Conservation (phyloP, 179 eudicot genomes). For the Silene coronaria region DNA sequence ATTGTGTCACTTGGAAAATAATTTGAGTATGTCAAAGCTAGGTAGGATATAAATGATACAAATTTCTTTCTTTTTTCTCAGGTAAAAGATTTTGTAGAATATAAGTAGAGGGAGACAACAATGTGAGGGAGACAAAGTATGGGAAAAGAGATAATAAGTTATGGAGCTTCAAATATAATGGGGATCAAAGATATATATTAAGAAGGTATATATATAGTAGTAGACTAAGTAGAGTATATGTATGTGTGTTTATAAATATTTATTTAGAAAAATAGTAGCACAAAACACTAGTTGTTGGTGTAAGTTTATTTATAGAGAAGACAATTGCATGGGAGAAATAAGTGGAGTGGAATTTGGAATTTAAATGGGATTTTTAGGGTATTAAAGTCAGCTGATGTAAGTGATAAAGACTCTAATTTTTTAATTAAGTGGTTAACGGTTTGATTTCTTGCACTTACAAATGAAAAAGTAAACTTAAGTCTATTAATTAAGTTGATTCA, state of each 20-base stretch:
- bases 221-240: not conserved
- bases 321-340: constrained; percentile 39
- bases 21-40: not conserved
- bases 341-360: constrained; percentile 26
- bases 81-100: too few species aligned
- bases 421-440: too few species aligned
- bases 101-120: not conserved
- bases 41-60: not conserved
- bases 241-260: not conserved
- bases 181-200: not conserved
- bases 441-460: too few species aligned
- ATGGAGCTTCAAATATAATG: not conserved
- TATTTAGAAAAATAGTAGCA: not conserved
- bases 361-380: constrained; percentile 24
- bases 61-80: too few species aligned
- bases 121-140: constrained; percentile 26
- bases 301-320: constrained; percentile 9
- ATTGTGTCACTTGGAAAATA: not conserved
- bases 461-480: too few species aligned
- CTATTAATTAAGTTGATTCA: too few species aligned
- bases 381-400: too few species aligned
- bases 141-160: constrained; percentile 16
- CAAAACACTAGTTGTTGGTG: constrained; percentile 12
- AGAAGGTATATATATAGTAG: not conserved
- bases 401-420: too few species aligned